Conservation (phyloP, 768 basidiomycete genomes). For the Boletus bicolor region DNA sequence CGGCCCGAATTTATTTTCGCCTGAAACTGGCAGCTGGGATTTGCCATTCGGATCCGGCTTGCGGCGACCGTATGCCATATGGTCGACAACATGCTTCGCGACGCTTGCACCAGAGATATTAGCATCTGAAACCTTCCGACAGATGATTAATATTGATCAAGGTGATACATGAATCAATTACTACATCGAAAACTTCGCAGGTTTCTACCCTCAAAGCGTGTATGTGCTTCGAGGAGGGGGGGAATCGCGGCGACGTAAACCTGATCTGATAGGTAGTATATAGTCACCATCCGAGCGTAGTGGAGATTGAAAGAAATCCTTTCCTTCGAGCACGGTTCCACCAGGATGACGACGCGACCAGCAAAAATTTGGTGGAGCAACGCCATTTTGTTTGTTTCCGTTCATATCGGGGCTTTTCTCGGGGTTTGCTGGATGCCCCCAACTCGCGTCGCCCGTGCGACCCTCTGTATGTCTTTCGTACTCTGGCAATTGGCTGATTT, state of each 20-base stretch:
- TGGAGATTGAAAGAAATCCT: background rate
- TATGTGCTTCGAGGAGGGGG: background rate
- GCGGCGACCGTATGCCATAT: slow-evolving; percentile 1
- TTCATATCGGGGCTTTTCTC: slow-evolving; percentile 6
- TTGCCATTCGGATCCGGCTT: slow-evolving; percentile 2
- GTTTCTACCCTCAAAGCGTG: background rate
- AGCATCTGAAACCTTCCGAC: background rate
- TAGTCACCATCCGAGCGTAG: background rate
- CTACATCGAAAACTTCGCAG: background rate
- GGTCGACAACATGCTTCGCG: background rate
- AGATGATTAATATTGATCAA: background rate
- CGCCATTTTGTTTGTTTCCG: background rate
- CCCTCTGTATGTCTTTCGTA: slow-evolving; percentile 2
- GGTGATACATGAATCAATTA: background rate
- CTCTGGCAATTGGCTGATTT: slow-evolving; percentile 8
- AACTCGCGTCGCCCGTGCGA: background rate
- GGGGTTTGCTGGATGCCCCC: slow-evolving; percentile 7
- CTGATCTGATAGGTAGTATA: background rate
- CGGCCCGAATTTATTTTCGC: background rate
- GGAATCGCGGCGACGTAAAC: background rate
- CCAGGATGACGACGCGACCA: background rate
- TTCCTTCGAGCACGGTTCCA: background rate
- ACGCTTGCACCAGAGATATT: background rate
- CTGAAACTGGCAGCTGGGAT: background rate
- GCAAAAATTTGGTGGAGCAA: slow-evolving; percentile 10